Evolutionary conservation across 495 filamentous ascomycete genomes (phyloP).

Genomic region (Cetradonia linearis): DNA sequence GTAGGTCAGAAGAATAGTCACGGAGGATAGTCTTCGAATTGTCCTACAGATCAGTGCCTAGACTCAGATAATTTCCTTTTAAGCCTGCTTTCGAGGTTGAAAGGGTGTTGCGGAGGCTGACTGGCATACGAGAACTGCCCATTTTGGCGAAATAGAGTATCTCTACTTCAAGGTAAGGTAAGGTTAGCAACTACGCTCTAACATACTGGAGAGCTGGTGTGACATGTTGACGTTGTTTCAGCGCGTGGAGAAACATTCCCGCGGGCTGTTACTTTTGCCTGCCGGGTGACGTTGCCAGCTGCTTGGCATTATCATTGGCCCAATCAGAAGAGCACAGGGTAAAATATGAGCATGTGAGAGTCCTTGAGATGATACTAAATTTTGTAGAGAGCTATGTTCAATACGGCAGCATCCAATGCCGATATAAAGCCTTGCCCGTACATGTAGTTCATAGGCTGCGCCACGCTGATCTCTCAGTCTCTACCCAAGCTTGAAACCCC

Average conservation of each 20-base stretch:
- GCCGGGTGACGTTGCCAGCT: background rate
- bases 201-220: background rate
- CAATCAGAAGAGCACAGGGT: background rate
- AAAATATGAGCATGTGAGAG: background rate
- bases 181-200: background rate
- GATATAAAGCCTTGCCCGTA: background rate
- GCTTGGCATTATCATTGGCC: background rate
- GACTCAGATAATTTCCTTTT: conserved; percentile 17
- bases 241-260: too few species aligned
- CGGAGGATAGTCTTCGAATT: background rate
- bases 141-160: background rate
- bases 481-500: background rate
- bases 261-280: background rate
- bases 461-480: background rate
- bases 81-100: conserved; percentile 7
- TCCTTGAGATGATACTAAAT: background rate
- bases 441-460: background rate
- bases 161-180: background rate
- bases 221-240: background rate
- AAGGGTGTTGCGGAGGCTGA: conserved; percentile 21
- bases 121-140: conserved; percentile 22
- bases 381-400: background rate
- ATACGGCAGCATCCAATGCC: background rate
- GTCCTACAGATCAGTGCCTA: conserved; percentile 19
- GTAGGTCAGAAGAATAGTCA: background rate